phyloP scores from a whole-genome alignment of 1,284 basidiomycete species.

The Microbotryum silenes-acaulis region DNA sequence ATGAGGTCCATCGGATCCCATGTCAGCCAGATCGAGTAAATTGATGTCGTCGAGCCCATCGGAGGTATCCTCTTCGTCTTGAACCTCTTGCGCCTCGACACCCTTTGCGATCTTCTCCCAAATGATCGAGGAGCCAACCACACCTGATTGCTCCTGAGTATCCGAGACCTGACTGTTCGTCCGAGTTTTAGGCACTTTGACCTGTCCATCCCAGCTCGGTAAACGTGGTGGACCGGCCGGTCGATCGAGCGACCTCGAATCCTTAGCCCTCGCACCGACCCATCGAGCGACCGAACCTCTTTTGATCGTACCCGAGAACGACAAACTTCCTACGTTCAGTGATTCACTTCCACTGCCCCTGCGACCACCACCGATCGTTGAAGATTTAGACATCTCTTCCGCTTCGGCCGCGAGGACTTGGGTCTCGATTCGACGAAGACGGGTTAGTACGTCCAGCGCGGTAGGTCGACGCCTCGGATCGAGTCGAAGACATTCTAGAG shows the following conservation, averaged over 20 bases:
- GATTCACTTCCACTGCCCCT: conserved; percentile 4
- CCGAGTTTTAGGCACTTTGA: conserved; percentile 41
- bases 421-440: conserved; percentile 67
- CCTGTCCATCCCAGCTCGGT: conserved; percentile 60
- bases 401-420: conserved; percentile 53
- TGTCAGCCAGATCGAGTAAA: not conserved
- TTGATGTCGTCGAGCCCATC: not conserved
- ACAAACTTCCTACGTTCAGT: conserved; percentile 69
- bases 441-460: conserved; percentile 65
- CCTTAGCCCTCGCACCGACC: conserved; percentile 45
- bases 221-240: conserved; percentile 59
- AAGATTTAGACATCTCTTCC: conserved; percentile 12
- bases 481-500: conserved; percentile 66
- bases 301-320: conserved; percentile 53
- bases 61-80: not conserved
- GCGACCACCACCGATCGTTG: conserved; percentile 36
- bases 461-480: conserved; percentile 64
- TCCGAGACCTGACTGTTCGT: conserved; percentile 9
- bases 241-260: conserved; percentile 38
- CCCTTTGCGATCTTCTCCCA: conserved; percentile 5
- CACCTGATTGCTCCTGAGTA: not conserved
- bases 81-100: not conserved
- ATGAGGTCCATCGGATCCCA: not conserved
- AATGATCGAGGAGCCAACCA: not conserved
- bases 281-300: conserved; percentile 10